Percentiles rank a stretch among this genome's conserved stretches.
Conservation (phyloP, 768 basidiomycete species). For the Lactifluus hygrophoroides region DNA sequence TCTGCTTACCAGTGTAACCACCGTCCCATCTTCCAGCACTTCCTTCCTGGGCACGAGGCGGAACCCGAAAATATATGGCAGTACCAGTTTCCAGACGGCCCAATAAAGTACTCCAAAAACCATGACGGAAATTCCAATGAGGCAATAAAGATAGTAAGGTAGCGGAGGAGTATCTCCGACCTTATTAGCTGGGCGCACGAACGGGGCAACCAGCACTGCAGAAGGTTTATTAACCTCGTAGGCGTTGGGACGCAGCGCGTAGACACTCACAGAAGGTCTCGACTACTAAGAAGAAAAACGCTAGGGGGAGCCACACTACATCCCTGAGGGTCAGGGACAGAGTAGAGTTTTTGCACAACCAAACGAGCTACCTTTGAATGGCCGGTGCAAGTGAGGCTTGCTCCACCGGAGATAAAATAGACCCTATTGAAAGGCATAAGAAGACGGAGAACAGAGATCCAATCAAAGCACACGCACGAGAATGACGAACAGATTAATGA, state of each 20-base stretch:
- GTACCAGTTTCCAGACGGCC: slow-evolving; percentile 43
- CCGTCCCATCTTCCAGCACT: slow-evolving; percentile 42
- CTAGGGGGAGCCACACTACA: slow-evolving; percentile 48
- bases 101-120: slow-evolving; percentile 42
- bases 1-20: slow-evolving; percentile 41
- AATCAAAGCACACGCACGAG: slow-evolving; percentile 30
- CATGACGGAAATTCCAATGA: slow-evolving; percentile 45
- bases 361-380: slow-evolving; percentile 36
- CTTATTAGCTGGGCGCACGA: slow-evolving; percentile 43
- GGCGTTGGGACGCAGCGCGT: neutral
- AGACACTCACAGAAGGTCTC: slow-evolving; percentile 39
- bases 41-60: slow-evolving; percentile 42
- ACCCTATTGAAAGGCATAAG: slow-evolving; percentile 28
- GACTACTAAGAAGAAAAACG: slow-evolving; percentile 45
- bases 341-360: too few species aligned
- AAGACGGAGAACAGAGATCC: neutral
- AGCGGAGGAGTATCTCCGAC: slow-evolving; percentile 53
- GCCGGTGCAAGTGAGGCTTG: slow-evolving; percentile 38
- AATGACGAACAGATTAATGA: slow-evolving; percentile 49
- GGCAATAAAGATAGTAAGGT: slow-evolving; percentile 52
- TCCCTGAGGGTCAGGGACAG: slow-evolving; percentile 22
- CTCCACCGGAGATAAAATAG: slow-evolving; percentile 49
- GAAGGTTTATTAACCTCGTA: neutral
- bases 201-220: slow-evolving; percentile 48
- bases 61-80: slow-evolving; percentile 43